Base-by-base conservation (phyloP, 805 yeast genomes). In the Saccharomycopsis sp. region DNA sequence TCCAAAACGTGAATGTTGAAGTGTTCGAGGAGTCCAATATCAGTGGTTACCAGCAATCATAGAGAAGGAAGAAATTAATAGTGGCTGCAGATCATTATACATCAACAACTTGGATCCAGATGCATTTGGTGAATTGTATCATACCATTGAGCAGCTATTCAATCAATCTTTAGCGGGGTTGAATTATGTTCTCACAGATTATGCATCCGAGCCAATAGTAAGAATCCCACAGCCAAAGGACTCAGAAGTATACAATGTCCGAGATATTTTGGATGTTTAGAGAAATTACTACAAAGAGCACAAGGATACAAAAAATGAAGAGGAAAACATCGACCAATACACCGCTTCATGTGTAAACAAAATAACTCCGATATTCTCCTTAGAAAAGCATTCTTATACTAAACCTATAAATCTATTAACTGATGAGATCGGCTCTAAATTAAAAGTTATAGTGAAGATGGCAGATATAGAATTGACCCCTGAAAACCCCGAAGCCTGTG, bases 401-500 rank as follows among this genome's bases (percentile, higher is more conserved):
- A 44, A 8, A 17, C 22, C 22, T 3, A 44, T 44, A 44, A 17
- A 44, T 44, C 22, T 44, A 7, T 12, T 44, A 3, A 12, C 19
- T 17, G 49, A 44, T 44, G 49, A 44, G 3, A 44, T 44, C 22
- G 49, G 49, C 8, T 17, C 19, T 9, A 55, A 67, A 17, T 57
- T 73, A 47, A 73, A 75, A 58, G 77, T 75, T 1, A 72, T 75
- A 50, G 73, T 69, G 9, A 75, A 75, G 57, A 47, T 75, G 62
- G 77, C 78, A 20, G 72, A 71, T 58, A 75, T 75, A 52, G 73
- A 72, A 56, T 64, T 75, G 54, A 73, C 76, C 1, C 78, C 79
- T 0, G 76, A 75, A 51, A 70, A 69, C 29, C 75, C 78, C 1
- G 55, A 54, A 2, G 78, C 0, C 60, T 73, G 2, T 75, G 78